Percentiles rank a stretch among this genome's conserved stretches.
These are phyloP conservation scores for Pleurozium schreberi DNA, from an alignment of 225 moss, liverwort and hornwort genomes.

Conservation along the genomic window DNA sequence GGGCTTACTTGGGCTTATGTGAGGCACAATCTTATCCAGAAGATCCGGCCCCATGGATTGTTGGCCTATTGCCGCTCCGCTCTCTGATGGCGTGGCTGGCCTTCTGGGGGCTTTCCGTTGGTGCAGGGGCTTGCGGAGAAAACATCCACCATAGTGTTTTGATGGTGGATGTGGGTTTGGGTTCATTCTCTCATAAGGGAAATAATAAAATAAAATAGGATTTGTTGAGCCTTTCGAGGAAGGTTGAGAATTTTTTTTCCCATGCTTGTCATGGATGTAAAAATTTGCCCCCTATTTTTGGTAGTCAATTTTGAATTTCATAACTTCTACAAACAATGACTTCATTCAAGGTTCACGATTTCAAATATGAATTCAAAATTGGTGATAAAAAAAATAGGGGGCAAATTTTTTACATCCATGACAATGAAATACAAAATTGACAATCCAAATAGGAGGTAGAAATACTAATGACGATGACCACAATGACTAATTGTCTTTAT, in stretches of 20 bases:
- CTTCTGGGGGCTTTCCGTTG: background rate
- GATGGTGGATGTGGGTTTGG: background rate
- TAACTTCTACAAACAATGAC: background rate
- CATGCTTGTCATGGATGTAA: background rate
- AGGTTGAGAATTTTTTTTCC: too few relatives aligned
- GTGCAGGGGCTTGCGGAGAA: background rate
- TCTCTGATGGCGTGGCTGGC: background rate
- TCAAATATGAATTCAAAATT: background rate
- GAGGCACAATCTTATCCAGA: slow-evolving; percentile 20
- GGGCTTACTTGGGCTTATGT: slow-evolving; percentile 15
- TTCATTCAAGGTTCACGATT: background rate
- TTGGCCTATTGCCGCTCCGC: slow-evolving; percentile 2
- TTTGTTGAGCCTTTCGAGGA: background rate
- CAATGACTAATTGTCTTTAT: background rate
- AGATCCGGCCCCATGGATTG: background rate
- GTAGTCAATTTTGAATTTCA: accelerated
- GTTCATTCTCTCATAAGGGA: background rate
- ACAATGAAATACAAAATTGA: background rate
- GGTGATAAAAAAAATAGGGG: accelerated
- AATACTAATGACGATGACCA: background rate
- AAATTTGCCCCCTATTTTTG: accelerated
- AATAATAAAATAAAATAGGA: background rate
- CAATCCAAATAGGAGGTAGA: background rate
- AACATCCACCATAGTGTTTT: background rate
- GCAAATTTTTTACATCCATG: background rate